Percentiles rank a stretch among this genome's conserved stretches.
phyloP scores from a whole-genome alignment of 2,329 filamentous ascomycete genomes.

The Ceratocystis colombiana region DNA sequence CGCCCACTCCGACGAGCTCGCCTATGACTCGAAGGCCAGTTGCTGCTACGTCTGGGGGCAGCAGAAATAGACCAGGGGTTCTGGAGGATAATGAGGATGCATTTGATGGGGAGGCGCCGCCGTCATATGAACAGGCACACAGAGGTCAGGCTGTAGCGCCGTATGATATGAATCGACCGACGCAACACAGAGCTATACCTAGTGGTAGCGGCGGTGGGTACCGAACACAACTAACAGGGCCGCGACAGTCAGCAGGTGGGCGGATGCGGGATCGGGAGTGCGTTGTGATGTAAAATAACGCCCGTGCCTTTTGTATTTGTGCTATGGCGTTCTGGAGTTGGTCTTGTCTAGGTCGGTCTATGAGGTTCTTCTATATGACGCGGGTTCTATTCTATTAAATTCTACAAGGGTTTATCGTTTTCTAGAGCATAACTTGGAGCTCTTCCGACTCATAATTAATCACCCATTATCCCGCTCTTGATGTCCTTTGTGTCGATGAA shows the following conservation, averaged over 20 bases:
- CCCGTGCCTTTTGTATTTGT: not conserved
- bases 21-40: not conserved
- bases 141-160: not conserved
- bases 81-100: not conserved
- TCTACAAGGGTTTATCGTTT: no score
- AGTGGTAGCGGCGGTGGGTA: not conserved
- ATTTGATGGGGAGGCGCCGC: slow-evolving; percentile 10
- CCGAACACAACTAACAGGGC: not conserved
- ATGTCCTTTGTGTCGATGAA: no score
- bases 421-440: no score
- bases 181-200: not conserved
- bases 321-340: slow-evolving; percentile 12
- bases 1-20: not conserved
- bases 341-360: not conserved
- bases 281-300: slow-evolving; percentile 16
- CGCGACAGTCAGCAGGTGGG: not conserved
- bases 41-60: not conserved
- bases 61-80: not conserved
- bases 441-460: no score
- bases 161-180: not conserved
- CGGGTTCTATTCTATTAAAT: no score
- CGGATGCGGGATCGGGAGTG: slow-evolving; percentile 12
- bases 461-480: no score
- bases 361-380: not conserved
- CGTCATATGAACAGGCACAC: slow-evolving; percentile 19